Base-by-base conservation (phyloP, 2,329 filamentous ascomycete genomes). In the Alternaria burnsii region DNA sequence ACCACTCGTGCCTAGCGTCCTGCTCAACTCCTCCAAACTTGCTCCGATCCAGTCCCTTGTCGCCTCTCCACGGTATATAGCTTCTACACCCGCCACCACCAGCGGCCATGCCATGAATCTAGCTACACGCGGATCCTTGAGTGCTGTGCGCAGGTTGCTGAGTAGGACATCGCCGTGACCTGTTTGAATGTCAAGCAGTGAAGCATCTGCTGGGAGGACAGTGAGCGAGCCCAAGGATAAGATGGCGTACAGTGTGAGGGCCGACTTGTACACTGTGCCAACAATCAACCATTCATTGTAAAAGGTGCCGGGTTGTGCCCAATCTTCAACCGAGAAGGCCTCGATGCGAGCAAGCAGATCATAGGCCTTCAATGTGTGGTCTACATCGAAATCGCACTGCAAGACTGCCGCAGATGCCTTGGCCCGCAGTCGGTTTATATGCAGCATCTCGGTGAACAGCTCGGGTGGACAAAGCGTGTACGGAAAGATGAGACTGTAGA, bases 401-500 rank as follows among this genome's bases (percentile, higher is more conserved):
- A 61, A 26, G 4, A 62, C 42, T 3, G 63, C 59, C 3, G 57
- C 34, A 0, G 61, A 61, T 3, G 66, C 59, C 26, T 64, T 60
- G 32, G 61, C 51, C 8, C 74, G 72, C 3, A 76, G 55, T 10
- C 68, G 53, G 30, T 68, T 72, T 26, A 71, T 70, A 24, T 61
- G 62, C n/a, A 77, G 59, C 38, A 74, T 64, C 24, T 68, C 62
- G 12, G 62, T 40, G 52, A 72, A 77, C 0, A 77, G 62, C 1
- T 59, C 28, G 4, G 65, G 69, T 5, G 74, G 73, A 46, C 71
- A 72, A 3, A 76, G 59, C 3, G 58, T 63, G 32, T 75, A 70
- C 1, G 74, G 73, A 38, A 76, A 76, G 9, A 77, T 59, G 20
- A 70, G 58, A 9, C 55, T 61, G 55, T 76, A 75, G 3, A 71